Conservation (phyloP, 1,284 basidiomycete genomes). For the Sanghuangporus weigelae region DNA sequence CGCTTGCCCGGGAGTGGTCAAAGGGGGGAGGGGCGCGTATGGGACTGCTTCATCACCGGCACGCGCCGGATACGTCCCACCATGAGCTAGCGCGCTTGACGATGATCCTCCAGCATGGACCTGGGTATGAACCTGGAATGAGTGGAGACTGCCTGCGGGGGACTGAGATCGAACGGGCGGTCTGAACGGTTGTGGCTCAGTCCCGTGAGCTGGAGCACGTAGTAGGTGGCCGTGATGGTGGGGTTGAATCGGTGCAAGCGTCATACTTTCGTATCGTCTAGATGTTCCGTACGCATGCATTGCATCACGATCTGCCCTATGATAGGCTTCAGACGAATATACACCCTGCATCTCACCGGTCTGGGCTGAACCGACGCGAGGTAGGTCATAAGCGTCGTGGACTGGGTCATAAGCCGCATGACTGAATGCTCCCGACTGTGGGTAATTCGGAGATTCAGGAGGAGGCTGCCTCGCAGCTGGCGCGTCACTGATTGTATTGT, state of each 20-base stretch:
- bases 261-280: conserved; percentile 8
- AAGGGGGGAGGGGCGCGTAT: conserved; percentile 11
- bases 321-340: conserved; percentile 3
- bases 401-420: conserved; percentile 17
- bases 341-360: background rate
- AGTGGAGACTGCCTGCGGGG: background rate
- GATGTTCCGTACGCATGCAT: background rate
- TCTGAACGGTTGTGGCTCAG: conserved; percentile 5
- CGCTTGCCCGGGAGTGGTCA: conserved; percentile 1
- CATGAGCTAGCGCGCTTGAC: background rate
- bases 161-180: background rate
- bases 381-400: conserved; percentile 14
- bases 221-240: conserved; percentile 6
- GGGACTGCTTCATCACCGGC: background rate
- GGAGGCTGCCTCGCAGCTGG: conserved; percentile 2
- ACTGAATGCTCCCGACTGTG: background rate
- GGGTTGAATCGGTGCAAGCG: conserved; percentile 10
- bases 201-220: background rate
- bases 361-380: background rate
- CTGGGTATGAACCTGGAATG: conserved; percentile 9
- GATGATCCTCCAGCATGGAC: background rate
- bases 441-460: conserved; percentile 4
- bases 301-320: conserved; percentile 7
- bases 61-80: background rate
- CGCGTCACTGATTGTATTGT: background rate